Percentiles rank a stretch among this genome's conserved stretches.
phyloP scores from a whole-genome alignment of 768 basidiomycete genomes.

The Favolaschia claudopus region DNA sequence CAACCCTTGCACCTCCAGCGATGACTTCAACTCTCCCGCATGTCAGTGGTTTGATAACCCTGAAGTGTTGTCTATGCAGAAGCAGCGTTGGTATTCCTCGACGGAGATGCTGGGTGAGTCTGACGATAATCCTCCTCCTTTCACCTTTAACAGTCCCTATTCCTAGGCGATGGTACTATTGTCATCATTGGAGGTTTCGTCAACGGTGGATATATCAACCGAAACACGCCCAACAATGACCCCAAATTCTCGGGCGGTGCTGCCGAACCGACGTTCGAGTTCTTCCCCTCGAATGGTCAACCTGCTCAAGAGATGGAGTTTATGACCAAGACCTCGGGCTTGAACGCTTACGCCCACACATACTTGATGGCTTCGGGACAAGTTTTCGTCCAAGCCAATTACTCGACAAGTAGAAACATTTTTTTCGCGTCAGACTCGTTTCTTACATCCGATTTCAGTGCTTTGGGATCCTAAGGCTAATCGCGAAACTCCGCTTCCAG shows the following conservation, averaged over 20 bases:
- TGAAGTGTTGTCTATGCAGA: conserved; percentile 68
- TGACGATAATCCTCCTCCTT: neutral
- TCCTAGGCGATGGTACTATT: conserved; percentile 78
- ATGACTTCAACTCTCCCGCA: conserved; percentile 54
- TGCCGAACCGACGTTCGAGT: conserved; percentile 85
- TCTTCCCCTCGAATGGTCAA: conserved; percentile 70
- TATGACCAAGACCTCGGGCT: conserved; percentile 74
- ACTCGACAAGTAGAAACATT: conserved; percentile 67
- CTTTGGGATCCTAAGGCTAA: conserved; percentile 64
- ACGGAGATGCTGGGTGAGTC: conserved; percentile 59
- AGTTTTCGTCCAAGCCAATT: conserved; percentile 84
- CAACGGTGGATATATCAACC: conserved; percentile 77
- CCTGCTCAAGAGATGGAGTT: conserved; percentile 65
- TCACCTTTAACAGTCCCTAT: no score
- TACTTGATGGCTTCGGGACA: conserved; percentile 80
- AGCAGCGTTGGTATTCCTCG: conserved; percentile 79
- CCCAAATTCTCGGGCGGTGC: conserved; percentile 73
- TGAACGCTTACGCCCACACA: conserved; percentile 80
- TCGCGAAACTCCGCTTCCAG: conserved; percentile 66
- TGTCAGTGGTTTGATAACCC: conserved; percentile 64
- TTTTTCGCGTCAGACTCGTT: conserved; percentile 4
- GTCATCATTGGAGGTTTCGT: conserved; percentile 84
- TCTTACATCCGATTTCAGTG: conserved; percentile 36
- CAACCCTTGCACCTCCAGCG: conserved; percentile 67
- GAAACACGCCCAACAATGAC: conserved; percentile 73